Conservation (phyloP, 176 grass and related monocot species). For the Elaeis guineensis region DNA sequence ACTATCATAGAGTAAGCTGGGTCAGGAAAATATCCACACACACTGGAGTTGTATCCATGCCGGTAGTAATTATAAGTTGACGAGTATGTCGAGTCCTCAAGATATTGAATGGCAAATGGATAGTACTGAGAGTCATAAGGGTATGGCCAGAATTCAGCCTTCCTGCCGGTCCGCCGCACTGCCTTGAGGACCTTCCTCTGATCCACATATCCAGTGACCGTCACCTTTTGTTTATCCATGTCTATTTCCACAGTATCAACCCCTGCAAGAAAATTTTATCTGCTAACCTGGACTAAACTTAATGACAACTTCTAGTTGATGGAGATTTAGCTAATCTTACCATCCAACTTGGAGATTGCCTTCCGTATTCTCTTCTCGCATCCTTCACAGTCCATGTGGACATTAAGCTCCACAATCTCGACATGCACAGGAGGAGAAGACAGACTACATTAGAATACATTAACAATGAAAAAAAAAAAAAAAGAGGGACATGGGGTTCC, state of each 20-base stretch:
- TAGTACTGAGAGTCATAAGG: conserved; percentile 49
- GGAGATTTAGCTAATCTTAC: conserved; percentile 8
- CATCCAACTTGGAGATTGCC: conserved; percentile 48
- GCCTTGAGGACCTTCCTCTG: conserved; percentile 90
- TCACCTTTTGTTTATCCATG: conserved; percentile 84
- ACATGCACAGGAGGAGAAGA: too few species aligned
- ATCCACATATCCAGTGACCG: conserved; percentile 65
- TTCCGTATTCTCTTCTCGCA: conserved; percentile 91
- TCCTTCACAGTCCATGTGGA: conserved; percentile 85
- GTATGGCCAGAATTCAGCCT: conserved; percentile 80
- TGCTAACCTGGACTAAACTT: not conserved
- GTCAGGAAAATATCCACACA: conserved; percentile 55
- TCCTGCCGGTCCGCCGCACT: conserved; percentile 57
- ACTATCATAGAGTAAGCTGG: conserved; percentile 59
- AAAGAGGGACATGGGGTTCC: too few species aligned
- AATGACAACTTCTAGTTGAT: not conserved
- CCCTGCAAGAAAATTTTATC: conserved; percentile 14
- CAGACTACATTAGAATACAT: too few species aligned
- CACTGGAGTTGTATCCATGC: conserved; percentile 57
- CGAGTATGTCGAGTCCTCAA: conserved; percentile 56
- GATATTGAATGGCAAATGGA: conserved; percentile 68
- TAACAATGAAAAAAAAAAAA: too few species aligned
- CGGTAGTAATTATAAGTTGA: conserved; percentile 58
- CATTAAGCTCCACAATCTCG: conserved; percentile 81
- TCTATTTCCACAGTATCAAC: conserved; percentile 72